These are phyloP conservation scores for Syzygium jambos DNA, from an alignment of 345 rosid genomes.

Conservation along the genomic window DNA sequence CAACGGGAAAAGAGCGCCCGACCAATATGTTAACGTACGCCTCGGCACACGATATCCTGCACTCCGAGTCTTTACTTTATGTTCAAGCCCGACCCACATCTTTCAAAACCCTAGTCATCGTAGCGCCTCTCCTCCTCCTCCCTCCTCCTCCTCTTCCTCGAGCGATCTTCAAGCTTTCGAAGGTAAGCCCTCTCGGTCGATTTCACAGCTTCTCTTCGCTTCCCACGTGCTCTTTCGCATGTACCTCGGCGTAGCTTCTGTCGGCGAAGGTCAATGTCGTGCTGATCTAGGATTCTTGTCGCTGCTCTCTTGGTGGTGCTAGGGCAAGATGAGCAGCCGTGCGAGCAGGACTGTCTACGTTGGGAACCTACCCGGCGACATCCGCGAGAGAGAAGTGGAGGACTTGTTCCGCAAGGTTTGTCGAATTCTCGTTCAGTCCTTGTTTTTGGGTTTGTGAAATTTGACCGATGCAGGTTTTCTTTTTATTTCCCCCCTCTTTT, in stretches of 20 bases:
- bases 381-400: slow-evolving; percentile 93
- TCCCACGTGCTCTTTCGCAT: not conserved
- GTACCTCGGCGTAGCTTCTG: not conserved
- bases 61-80: not conserved
- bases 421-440: not conserved
- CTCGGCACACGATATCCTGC: not conserved
- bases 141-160: not conserved
- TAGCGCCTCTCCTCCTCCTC: not conserved
- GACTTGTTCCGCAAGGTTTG: slow-evolving; percentile 92
- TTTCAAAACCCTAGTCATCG: slow-evolving; percentile 6
- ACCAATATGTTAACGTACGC: not conserved
- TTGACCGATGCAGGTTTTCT: not conserved
- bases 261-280: not conserved
- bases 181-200: slow-evolving; percentile 1
- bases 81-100: not conserved
- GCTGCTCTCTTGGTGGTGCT: not conserved
- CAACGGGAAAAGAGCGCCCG: not conserved
- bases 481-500: not conserved
- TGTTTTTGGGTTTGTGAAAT: not conserved
- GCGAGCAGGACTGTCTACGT: slow-evolving; percentile 85
- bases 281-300: not conserved
- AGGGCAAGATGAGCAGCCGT: slow-evolving; percentile 66
- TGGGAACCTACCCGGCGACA: slow-evolving; percentile 97
- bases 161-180: not conserved
- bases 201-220: not conserved